These are phyloP conservation scores for Aspergillus quadricinctus DNA, from an alignment of 2,329 filamentous ascomycete genomes.

Conservation along the genomic window DNA sequence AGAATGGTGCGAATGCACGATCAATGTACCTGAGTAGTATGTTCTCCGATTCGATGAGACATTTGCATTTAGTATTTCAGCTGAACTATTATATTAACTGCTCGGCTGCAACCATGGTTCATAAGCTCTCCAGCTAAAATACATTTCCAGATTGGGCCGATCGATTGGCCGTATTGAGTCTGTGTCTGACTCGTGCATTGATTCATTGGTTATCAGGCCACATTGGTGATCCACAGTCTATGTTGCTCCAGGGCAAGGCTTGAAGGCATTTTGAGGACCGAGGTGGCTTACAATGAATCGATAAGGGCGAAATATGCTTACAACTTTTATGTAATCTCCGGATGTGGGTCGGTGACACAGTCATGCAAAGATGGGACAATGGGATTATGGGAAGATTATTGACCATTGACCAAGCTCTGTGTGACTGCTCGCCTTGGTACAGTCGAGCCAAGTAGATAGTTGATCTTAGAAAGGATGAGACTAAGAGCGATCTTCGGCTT, in stretches of 20 bases:
- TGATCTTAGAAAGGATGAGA: not conserved
- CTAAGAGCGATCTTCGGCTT: not conserved
- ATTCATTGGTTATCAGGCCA: not conserved
- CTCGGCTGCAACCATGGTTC: not conserved
- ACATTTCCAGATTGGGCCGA: not conserved
- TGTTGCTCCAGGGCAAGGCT: not conserved
- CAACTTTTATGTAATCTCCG: not conserved
- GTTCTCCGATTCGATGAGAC: not conserved
- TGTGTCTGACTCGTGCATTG: not conserved
- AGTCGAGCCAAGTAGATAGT: not conserved
- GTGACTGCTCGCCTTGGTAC: not conserved
- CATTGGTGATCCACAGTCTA: not conserved
- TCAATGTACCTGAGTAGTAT: not conserved
- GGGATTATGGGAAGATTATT: too few species aligned
- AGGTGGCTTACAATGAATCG: too few species aligned
- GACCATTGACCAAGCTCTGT: not conserved
- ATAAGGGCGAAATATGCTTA: not conserved
- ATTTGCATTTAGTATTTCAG: not conserved
- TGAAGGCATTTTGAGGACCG: not conserved
- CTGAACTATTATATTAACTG: not conserved
- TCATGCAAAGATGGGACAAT: not conserved
- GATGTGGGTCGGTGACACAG: not conserved
- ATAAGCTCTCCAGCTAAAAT: not conserved
- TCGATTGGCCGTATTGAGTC: not conserved
- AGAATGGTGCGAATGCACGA: not conserved